phyloP scores from a whole-genome alignment of 75 land plant genomes.

The Larix kaempferi region DNA sequence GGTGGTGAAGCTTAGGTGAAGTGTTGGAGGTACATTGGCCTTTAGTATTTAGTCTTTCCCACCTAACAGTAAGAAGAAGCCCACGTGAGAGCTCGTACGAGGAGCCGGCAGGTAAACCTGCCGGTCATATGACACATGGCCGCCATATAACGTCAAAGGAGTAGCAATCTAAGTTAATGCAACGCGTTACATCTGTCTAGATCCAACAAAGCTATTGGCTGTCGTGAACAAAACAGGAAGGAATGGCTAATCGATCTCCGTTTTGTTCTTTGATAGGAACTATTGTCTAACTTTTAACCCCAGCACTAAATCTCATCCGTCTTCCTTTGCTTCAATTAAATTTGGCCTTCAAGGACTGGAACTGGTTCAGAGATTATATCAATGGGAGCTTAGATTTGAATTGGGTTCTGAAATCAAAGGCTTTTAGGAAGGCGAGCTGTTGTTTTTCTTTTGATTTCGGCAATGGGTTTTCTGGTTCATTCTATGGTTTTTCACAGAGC shows the following conservation, averaged over 20 bases:
- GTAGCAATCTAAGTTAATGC: neutral
- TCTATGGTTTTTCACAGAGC: too few species aligned
- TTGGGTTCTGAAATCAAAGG: neutral
- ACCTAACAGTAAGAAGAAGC: slow-evolving; percentile 3
- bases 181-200: neutral
- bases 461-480: too few species aligned
- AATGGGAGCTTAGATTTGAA: too few species aligned
- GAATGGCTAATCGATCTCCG: too few species aligned
- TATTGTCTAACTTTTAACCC: neutral
- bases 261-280: neutral
- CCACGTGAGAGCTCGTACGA: neutral
- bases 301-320: neutral
- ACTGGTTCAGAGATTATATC: neutral
- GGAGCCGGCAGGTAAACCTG: slow-evolving; percentile 9
- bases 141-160: neutral
- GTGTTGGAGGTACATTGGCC: neutral
- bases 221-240: too few species aligned
- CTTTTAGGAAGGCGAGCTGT: neutral
- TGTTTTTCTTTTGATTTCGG: neutral
- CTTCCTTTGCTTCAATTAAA: neutral
- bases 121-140: slow-evolving; percentile 4
- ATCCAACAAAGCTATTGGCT: neutral
- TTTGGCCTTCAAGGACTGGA: neutral
- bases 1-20: slow-evolving; percentile 2
- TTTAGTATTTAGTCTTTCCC: too few species aligned